A percentile compares a stretch with the other conserved stretches of the same genome.
These are phyloP conservation scores for Carpinus fangiana DNA, from an alignment of 306 rosid species.

Conservation along the genomic window DNA sequence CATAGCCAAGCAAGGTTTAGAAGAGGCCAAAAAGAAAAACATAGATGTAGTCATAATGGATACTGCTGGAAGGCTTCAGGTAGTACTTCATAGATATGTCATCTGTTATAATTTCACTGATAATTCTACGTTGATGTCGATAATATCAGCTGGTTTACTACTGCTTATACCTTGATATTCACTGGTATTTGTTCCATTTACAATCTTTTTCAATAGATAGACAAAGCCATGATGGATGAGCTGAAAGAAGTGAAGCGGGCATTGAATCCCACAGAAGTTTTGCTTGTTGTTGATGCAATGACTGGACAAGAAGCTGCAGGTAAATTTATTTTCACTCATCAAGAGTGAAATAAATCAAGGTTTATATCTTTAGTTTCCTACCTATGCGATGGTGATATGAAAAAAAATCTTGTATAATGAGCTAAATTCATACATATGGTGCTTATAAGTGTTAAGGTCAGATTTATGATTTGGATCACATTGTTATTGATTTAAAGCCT, in stretches of 20 bases:
- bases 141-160: conserved; percentile 1
- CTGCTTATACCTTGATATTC: conserved; percentile 18
- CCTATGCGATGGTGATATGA: background rate
- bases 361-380: background rate
- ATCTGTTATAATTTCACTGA: conserved; percentile 11
- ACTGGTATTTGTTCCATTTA: conserved; percentile 17
- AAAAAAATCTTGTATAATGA: background rate
- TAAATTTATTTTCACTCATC: conserved; percentile 33
- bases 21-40: conserved; percentile 88
- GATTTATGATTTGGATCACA: background rate
- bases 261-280: conserved; percentile 85
- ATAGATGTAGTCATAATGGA: conserved; percentile 89
- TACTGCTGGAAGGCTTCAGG: conserved; percentile 99
- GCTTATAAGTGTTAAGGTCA: background rate
- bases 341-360: background rate
- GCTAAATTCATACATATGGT: conserved; percentile 9
- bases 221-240: conserved; percentile 95
- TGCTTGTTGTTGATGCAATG: conserved; percentile 99
- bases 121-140: conserved; percentile 1
- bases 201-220: conserved; percentile 57
- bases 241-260: conserved; percentile 81
- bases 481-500: background rate
- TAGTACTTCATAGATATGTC: conserved; percentile 27
- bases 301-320: conserved; percentile 99
- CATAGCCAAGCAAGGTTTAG: conserved; percentile 89